Evolutionary conservation across 148 eudicot species (phyloP), one percentile per base, ranked within the genome.

Genomic region (Limonium bicolor): DNA sequence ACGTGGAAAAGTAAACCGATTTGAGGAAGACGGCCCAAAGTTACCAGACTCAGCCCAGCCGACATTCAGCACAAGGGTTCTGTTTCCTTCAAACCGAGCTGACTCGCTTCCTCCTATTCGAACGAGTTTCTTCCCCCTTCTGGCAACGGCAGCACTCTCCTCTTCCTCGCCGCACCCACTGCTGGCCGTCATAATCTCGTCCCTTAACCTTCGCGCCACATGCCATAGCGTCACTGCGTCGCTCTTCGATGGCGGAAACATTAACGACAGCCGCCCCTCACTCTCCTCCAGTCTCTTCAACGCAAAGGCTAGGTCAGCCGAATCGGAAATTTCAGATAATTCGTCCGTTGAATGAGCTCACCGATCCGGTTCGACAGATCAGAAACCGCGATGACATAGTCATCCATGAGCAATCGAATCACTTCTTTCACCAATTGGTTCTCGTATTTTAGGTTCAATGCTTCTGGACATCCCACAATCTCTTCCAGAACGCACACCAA

Each of bases 341-440:
- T 69, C 61, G 74, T 40, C 52, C 96, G 44, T 54, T 79, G 76
- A 26, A 46, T 70, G 13, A 74, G 79, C 68, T 87, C 96, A 33
- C 38, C 62, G 61, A 83, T 69, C 55, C 96, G 69, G 13, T 53
- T 27, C 18, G 59, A 40, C 2, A 80, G 23, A 48, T 83, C 81
- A 32, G 76, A 71, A 0, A 87, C 71, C 7, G 63, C 50, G 3
- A 68, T 63, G 6, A 67, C 48, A 33, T 76, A 69, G 51, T 87
- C 96, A 1, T 66, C 65, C 0, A 27, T 48, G 6, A 82, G 50
- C 24, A 82, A 53, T 5, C 40, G 58, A 48, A 59, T 56, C 0
- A 79, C 63, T 11, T 75, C 74, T 9, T 53, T 18, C 16, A 83
- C 22, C 22, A 87, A 31, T 14, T 28, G 53, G 37, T 72, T 67